Base-by-base conservation (phyloP, 2,329 filamentous ascomycete genomes). In the Xylariaceae sp. region DNA sequence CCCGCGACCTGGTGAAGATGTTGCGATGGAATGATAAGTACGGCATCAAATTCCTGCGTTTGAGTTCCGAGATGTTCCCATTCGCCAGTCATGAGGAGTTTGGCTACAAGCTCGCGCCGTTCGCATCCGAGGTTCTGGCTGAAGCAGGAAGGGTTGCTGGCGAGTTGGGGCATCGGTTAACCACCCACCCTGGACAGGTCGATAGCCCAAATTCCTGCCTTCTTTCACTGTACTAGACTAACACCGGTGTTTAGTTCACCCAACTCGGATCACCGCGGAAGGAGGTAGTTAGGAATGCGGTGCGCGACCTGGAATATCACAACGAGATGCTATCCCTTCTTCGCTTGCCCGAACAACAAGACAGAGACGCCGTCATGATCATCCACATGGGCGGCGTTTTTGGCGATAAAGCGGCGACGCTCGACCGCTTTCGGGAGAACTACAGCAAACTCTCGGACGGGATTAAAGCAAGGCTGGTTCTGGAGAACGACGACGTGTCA, bases 1-100 rank as follows among this genome's bases (percentile, higher is more conserved):
- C 85, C 1, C 73, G 77, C 28, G 90, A 97, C 52, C 78, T 96
- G 21, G 66, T 74, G 41, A 94, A 94, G 61, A 87, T 96, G 78
- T 56, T 96, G 7, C 75, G 79, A 2, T 97, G 90, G 90, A 96
- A 97, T 56, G 83, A 94, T 48, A 85, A 79, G 50, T 96, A 90
- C 49, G 82, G 83, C 27, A 97, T 97, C 63, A 89, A 81, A 51
- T 96, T 97, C 60, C 78, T 97, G 76, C 78, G 90, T 1, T 69
- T 97, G 14, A 94, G 87, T 51, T 94, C 87, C 38, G 90, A 96
- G 52, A 96, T 96, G 85, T 97, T 97, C 49, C 90, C 90, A 0
- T 96, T 96, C 59, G 90, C 90, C 2, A 94, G 86, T 48, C 90
- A 97, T 55, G 74, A 76, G 16, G 83, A 87, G 46, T 83, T 94